Percentiles rank a stretch among this genome's conserved stretches.
These are phyloP conservation scores for Ogataea naganishii DNA, from an alignment of 805 yeast species.

Conservation along the genomic window DNA sequence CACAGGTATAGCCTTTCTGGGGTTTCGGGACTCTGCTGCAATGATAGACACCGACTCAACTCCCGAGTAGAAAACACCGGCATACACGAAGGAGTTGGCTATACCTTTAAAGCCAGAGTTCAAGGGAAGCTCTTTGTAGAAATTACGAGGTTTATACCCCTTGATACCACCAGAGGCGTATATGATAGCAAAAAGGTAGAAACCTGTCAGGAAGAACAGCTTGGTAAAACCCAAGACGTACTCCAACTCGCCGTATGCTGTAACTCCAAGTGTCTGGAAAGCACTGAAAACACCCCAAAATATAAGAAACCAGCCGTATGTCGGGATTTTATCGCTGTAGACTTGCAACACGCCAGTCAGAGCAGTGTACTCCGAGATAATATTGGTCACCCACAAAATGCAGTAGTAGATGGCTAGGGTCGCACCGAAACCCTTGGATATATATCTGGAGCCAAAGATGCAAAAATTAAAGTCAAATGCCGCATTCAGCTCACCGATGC, in stretches of 20 bases:
- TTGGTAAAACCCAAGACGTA: conserved; percentile 43
- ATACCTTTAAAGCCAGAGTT: conserved; percentile 43
- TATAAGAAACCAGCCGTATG: conserved; percentile 46
- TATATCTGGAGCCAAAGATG: conserved; percentile 38
- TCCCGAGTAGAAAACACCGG: conserved; percentile 53
- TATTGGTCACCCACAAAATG: conserved; percentile 47
- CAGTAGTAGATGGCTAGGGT: conserved; percentile 45
- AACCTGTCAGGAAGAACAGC: conserved; percentile 37
- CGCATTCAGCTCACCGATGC: conserved; percentile 49
- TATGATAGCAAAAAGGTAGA: conserved; percentile 40
- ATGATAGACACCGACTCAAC: conserved; percentile 49
- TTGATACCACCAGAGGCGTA: conserved; percentile 34
- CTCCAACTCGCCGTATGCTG: conserved; percentile 50
- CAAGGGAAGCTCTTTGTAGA: conserved; percentile 26
- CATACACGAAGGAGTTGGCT: conserved; percentile 46
- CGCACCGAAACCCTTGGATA: conserved; percentile 51
- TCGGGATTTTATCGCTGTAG: conserved; percentile 44
- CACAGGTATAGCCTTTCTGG: conserved; percentile 45
- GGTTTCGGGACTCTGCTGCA: conserved; percentile 56
- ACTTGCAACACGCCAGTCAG: conserved; percentile 39
- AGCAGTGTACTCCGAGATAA: conserved; percentile 47
- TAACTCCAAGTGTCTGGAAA: conserved; percentile 43
- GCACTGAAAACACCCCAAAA: conserved; percentile 43
- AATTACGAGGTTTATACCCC: conserved; percentile 24
- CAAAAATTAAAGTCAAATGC: conserved; percentile 46